These are phyloP conservation scores for Leccinum incarnatum DNA, from an alignment of 768 basidiomycete species.

Conservation along the genomic window DNA sequence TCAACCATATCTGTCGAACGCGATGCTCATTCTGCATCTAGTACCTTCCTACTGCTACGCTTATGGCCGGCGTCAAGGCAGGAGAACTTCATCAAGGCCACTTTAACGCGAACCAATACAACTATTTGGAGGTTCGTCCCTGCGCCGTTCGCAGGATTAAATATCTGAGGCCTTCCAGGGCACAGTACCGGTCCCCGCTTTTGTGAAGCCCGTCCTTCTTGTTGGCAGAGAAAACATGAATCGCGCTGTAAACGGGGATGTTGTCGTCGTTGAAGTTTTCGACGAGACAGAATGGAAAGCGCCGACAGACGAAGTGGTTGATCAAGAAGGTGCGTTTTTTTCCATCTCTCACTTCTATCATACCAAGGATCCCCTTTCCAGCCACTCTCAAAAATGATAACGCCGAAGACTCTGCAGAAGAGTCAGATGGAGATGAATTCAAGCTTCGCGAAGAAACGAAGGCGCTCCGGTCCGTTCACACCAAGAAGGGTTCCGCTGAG, in stretches of 20 bases:
- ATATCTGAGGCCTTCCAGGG: constrained; percentile 49
- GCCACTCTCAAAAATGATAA: constrained; percentile 86
- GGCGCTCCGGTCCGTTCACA: constrained; percentile 27
- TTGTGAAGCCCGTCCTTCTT: constrained; percentile 76
- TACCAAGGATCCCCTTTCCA: constrained; percentile 27
- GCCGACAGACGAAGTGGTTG: constrained; percentile 88
- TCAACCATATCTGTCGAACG: not conserved
- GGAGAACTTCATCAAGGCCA: constrained; percentile 88
- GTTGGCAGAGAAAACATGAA: constrained; percentile 94
- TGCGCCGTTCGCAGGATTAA: not conserved
- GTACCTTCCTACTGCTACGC: constrained; percentile 73
- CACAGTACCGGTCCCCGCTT: constrained; percentile 70
- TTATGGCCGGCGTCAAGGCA: constrained; percentile 81
- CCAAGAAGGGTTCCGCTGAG: constrained; percentile 41
- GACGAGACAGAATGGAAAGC: constrained; percentile 89
- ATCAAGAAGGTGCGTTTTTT: constrained; percentile 72
- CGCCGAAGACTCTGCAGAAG: constrained; percentile 69
- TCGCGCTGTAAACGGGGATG: constrained; percentile 88
- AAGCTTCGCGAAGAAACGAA: constrained; percentile 44
- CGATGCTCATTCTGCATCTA: constrained; percentile 29
- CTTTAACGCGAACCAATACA: constrained; percentile 94
- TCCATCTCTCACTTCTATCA: not conserved
- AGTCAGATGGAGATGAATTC: constrained; percentile 42
- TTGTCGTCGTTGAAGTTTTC: constrained; percentile 89
- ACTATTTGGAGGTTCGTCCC: constrained; percentile 79